Evolutionary conservation across 192 early-diverging fungal genomes (phyloP).

Genomic region (Chytriomyces confervae): DNA sequence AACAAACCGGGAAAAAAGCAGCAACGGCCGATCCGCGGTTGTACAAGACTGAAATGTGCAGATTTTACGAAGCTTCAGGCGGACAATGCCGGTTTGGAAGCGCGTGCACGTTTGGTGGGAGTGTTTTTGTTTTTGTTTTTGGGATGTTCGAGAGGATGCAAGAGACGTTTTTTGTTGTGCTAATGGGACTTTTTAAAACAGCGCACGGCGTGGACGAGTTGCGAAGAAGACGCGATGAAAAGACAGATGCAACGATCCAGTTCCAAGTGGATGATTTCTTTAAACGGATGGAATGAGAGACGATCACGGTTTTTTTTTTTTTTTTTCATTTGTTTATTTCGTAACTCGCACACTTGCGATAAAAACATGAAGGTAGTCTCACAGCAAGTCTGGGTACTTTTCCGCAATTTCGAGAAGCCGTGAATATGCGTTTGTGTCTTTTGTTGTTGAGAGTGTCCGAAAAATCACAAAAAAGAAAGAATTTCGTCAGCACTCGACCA

Average conservation of each 20-base stretch:
- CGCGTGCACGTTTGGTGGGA: constrained; percentile 23
- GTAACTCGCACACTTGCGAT: neutral
- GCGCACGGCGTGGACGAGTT: constrained; percentile 25
- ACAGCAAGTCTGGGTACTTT: constrained; percentile 24
- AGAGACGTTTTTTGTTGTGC: neutral
- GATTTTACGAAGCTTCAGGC: constrained; percentile 18
- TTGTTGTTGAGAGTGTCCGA: neutral
- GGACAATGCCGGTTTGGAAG: constrained; percentile 15
- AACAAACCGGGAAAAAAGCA: neutral
- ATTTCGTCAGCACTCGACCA: neutral
- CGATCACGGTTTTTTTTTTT: neutral
- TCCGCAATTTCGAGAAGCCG: constrained; percentile 21
- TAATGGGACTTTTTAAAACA: neutral
- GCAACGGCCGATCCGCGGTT: constrained; percentile 18
- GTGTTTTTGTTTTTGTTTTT: neutral
- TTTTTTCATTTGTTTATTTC: neutral
- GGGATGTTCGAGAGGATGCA: neutral
- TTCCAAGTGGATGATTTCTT: neutral
- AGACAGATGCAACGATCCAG: neutral
- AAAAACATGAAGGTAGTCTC: neutral
- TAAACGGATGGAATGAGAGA: neutral
- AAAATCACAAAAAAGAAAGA: neutral
- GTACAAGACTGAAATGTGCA: constrained; percentile 31
- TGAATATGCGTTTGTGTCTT: constrained; percentile 5
- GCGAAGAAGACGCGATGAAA: constrained; percentile 19